Base-by-base conservation (phyloP, 768 basidiomycete species). In the Leccinellum luteum region DNA sequence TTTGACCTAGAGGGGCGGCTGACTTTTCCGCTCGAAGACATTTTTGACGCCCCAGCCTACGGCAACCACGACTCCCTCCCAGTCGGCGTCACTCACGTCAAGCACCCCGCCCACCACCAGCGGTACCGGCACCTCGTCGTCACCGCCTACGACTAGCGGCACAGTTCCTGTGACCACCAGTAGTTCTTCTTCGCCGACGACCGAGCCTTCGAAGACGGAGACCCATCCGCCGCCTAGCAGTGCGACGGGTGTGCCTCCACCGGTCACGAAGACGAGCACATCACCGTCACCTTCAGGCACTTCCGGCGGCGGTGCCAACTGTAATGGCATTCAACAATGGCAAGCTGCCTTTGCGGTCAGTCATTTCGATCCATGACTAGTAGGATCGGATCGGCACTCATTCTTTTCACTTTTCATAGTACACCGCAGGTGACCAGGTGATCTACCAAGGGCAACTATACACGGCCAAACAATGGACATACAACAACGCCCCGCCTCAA, bases 391-490 rank as follows among this genome's bases (percentile, higher is more conserved):
- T 1, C 0, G 27, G 3, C 7, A 15, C 50, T 64, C 21, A 71
- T 31, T 25, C n/a, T n/a, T n/a, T n/a, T n/a, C n/a, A 6, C 12
- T 1, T 4, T 6, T 12, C 2, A 1, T 14, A 73, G 72, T 73
- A 73, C 4, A 34, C 14, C 4, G 59, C 69, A 2, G 71, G 69
- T 2, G 19, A 61, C 0, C 41, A 49, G 34, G 71, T 51, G 5
- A 69, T 73, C 6, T 73, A 48, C 14, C 59, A 62, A 13, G 45
- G 51, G 1, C 61, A 66, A 1, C 6, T 73, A 32, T 71, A 17
- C 32, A 66, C 61, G 3, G 69, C 69, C 14, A 63, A 3, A 6
- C 71, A 71, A 9, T 71, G 69, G 71, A 64, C 61, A 0, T 71
- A 53, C 3, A 56, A 71, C 48, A 71, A 61, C 1, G 51, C 52